A percentile compares a stretch with the other conserved stretches of the same genome.
Conservation (phyloP, 2,329 filamentous ascomycete genomes). For the Ophiognomonia clavigignenti-juglandacearum region DNA sequence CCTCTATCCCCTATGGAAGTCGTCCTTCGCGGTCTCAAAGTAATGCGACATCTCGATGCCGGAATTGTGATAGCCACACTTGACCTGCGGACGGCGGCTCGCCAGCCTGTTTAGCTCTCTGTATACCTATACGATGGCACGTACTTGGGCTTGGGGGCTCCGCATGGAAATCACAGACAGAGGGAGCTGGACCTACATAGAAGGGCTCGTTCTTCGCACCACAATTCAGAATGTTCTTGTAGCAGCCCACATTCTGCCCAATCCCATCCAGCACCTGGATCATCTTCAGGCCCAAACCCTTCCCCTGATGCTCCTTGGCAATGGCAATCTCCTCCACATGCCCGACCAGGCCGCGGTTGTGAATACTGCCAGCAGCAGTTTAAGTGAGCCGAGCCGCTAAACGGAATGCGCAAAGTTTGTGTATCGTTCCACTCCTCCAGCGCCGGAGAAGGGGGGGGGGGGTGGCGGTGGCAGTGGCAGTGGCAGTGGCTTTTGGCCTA, state of each 20-base stretch:
- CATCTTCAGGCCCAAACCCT: conserved; percentile 71
- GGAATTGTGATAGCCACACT: conserved; percentile 15
- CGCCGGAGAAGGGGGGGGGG: no score
- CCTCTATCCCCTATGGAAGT: conserved; percentile 12
- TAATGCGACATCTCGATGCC: conserved; percentile 17
- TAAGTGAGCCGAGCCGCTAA: no score
- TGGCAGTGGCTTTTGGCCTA: no score
- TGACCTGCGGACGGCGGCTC: conserved; percentile 9
- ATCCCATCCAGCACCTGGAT: conserved; percentile 74
- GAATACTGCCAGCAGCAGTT: conserved; percentile 43
- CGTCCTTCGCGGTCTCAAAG: conserved; percentile 11
- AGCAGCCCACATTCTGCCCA: conserved; percentile 69
- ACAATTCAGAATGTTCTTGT: conserved; percentile 78
- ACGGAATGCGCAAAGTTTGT: no score
- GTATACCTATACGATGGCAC: no score
- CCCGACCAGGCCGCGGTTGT: conserved; percentile 63
- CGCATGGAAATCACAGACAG: no score
- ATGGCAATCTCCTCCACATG: conserved; percentile 86
- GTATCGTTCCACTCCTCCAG: no score
- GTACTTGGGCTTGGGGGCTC: no score
- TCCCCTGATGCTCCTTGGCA: conserved; percentile 72
- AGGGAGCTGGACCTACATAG: conserved; percentile 40
- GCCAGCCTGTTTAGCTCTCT: background rate
- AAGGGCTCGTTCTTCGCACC: conserved; percentile 74
- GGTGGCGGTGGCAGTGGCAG: no score